Evolutionary conservation across 1,139 yeast genomes (phyloP).

Genomic region (Candida tetrigidarum): DNA sequence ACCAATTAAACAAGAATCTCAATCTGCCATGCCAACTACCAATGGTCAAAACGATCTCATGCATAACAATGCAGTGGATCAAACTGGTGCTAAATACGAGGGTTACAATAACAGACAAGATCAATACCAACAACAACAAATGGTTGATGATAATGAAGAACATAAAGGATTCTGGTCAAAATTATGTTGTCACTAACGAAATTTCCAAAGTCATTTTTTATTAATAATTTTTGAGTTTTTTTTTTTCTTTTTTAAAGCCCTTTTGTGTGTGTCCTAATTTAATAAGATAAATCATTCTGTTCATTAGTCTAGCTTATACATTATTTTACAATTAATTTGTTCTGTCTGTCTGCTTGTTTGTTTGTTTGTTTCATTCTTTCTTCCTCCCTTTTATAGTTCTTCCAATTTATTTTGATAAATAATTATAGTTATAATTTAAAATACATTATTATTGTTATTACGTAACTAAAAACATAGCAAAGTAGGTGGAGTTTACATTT

Average conservation of each 20-base stretch:
- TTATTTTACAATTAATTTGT: conserved; percentile 2
- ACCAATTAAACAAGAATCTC: conserved; percentile 51
- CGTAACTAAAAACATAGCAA: not conserved
- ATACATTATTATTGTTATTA: not conserved
- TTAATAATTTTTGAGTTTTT: not conserved
- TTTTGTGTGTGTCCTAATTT: not conserved
- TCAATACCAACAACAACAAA: conserved; percentile 45
- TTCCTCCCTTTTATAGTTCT: conserved; percentile 5
- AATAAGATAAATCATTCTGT: not conserved
- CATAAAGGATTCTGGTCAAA: conserved; percentile 50
- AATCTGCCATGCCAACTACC: conserved; percentile 14
- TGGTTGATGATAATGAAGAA: conserved; percentile 37
- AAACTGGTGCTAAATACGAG: conserved; percentile 17
- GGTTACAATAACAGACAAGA: conserved; percentile 25
- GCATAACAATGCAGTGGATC: conserved; percentile 15
- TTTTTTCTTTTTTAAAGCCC: not conserved
- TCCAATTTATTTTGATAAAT: conserved; percentile 4
- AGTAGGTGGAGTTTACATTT: conserved; percentile 30
- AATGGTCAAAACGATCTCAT: conserved; percentile 16
- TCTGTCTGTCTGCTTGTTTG: not conserved
- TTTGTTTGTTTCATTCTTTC: not conserved
- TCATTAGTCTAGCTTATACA: not conserved
- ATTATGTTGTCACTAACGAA: conserved; percentile 44
- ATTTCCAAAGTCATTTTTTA: not conserved
- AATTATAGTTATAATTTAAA: conserved; percentile 4